phyloP scores from a whole-genome alignment of 345 rosid genomes.

The Noccaea caerulescens region DNA sequence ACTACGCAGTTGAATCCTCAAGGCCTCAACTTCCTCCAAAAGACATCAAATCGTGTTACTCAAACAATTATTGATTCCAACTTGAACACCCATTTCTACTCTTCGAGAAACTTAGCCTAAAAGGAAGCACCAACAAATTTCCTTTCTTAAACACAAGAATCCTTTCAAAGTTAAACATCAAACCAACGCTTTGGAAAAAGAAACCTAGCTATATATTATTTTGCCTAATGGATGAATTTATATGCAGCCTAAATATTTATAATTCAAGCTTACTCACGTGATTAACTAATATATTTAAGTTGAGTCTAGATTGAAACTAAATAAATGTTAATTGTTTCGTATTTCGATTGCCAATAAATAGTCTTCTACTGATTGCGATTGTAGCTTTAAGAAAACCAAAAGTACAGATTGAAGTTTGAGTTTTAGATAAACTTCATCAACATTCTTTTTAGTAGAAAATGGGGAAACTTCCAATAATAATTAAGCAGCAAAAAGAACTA shows the following conservation, averaged over 20 bases:
- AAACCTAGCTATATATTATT: background rate
- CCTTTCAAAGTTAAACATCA: background rate
- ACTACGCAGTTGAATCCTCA: no score
- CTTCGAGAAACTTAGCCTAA: conserved; percentile 8
- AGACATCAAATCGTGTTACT: background rate
- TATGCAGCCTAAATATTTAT: background rate
- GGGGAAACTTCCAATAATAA: background rate
- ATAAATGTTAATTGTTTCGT: background rate
- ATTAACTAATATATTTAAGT: background rate
- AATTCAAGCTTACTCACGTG: background rate
- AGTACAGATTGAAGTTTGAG: no score
- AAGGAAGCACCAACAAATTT: conserved; percentile 5
- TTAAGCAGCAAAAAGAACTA: no score
- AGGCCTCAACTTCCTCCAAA: background rate
- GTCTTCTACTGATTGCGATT: background rate
- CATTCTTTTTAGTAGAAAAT: no score
- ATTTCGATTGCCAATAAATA: background rate
- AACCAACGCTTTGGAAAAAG: background rate
- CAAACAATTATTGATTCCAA: background rate
- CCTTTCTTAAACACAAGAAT: conserved; percentile 4
- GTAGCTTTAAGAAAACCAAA: background rate
- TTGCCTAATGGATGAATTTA: background rate
- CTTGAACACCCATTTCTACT: conserved; percentile 14
- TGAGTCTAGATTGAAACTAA: background rate
- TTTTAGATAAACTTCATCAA: no score